phyloP scores from a whole-genome alignment of 176 grass and related monocot species.

The Oryza meridionalis region DNA sequence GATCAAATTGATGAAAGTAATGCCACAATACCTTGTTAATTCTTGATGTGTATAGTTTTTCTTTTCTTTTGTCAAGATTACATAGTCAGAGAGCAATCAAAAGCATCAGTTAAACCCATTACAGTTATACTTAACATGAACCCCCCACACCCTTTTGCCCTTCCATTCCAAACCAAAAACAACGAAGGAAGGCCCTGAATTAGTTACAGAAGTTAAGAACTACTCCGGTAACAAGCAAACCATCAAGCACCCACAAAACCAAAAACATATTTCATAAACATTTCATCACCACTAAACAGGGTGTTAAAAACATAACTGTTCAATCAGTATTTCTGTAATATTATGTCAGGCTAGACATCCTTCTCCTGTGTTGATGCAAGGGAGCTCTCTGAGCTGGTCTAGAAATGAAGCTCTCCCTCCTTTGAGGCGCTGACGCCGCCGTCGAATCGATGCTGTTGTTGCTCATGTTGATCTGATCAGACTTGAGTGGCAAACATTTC shows the following conservation, averaged over 20 bases:
- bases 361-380: constrained; percentile 71
- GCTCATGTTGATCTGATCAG: constrained; percentile 50
- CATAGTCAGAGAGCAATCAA: neutral
- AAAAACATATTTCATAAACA: neutral
- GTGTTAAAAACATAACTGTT: constrained; percentile 47
- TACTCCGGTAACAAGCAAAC: constrained; percentile 24
- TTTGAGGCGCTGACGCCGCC: constrained; percentile 36
- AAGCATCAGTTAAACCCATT: constrained; percentile 15
- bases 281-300: constrained; percentile 18
- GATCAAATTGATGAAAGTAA: neutral
- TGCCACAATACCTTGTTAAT: neutral
- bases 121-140: constrained; percentile 31
- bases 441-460: constrained; percentile 65
- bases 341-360: constrained; percentile 68
- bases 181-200: constrained; percentile 41
- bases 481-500: constrained; percentile 33
- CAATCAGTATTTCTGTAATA: constrained; percentile 31
- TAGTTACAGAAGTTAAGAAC: constrained; percentile 41
- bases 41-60: neutral
- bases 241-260: constrained; percentile 3
- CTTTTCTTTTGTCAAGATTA: neutral
- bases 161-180: constrained; percentile 64
- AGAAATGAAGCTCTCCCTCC: constrained; percentile 50
- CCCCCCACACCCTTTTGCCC: constrained; percentile 29
- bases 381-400: constrained; percentile 51